Evolutionary conservation across 441 rosid genomes (phyloP).

Genomic region (Populus hybrid): DNA sequence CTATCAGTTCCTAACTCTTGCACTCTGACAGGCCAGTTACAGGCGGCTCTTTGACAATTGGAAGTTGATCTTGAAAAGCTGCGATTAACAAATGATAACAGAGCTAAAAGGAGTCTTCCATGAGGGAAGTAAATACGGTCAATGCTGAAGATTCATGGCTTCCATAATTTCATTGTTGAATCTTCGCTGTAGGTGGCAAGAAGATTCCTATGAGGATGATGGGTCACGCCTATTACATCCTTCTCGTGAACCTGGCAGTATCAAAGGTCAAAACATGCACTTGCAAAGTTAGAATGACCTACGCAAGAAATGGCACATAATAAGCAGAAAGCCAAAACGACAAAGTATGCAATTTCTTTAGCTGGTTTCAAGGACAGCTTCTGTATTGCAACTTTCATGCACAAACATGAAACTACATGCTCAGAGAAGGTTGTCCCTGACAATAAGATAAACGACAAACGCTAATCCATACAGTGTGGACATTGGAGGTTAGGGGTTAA

Average conservation of each 20-base stretch:
- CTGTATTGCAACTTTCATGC: too few species aligned
- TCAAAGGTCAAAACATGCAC: not conserved
- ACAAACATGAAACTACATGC: not conserved
- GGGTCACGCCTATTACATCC: slow-evolving; percentile 77
- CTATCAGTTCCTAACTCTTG: not conserved
- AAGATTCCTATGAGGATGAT: slow-evolving; percentile 91
- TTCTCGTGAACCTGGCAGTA: slow-evolving; percentile 80
- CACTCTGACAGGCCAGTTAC: not conserved
- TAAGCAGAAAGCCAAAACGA: not conserved
- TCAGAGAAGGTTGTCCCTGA: not conserved
- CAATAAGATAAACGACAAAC: not conserved
- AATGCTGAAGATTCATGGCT: slow-evolving; percentile 39
- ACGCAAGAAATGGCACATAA: not conserved
- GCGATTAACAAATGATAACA: not conserved
- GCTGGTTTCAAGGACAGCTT: not conserved
- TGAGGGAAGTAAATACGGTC: not conserved
- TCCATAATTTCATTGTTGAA: slow-evolving; percentile 84
- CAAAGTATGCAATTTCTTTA: not conserved
- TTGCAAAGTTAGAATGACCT: not conserved
- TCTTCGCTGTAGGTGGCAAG: slow-evolving; percentile 72
- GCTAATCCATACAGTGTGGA: not conserved
- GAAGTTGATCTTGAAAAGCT: not conserved
- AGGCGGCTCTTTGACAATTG: not conserved
- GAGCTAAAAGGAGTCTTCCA: not conserved
- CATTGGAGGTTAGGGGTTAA: too few species aligned